Evolutionary conservation across 139 green algal species (phyloP), one percentile per base, ranked within the genome.

Genomic region (Bryopsis sp.): DNA sequence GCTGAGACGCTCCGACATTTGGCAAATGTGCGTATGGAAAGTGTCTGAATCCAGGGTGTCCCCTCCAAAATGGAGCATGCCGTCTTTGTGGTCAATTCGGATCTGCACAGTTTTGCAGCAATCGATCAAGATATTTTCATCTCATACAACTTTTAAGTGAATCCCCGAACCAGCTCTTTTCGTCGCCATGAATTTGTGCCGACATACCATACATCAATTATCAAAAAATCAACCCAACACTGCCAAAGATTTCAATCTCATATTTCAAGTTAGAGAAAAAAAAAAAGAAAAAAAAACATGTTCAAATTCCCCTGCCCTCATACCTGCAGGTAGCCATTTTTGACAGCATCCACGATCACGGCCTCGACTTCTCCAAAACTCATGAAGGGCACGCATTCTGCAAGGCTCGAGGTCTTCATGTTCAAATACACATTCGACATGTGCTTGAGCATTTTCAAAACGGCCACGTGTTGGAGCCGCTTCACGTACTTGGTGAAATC

Each of bases 401-500:
- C 74, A 39, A 90, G 72, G 38, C 74, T 68, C 35, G 28, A 59
- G 28, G 86, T 82, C 48, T 70, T 70, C 78, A 88, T 78, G 34
- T 67, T 79, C 66, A 58, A 79, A 77, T 88, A 90, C 48, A 86
- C 78, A 63, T 91, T 76, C 33, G 70, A 82, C 47, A 98, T 81
- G 86, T 99, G 94, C 79, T 94, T 86, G 48, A 98, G 73, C 77
- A 94, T 84, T 31, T 87, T 85, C 68, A 96, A 74, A 48, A 96
- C 81, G 2, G 89, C 84, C 3, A 95, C 82, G 70, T 84, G 74
- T 39, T 73, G 15, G 36, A 84, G 38, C 43, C 67, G 74, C 72
- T 61, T 29, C 24, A 28, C 6, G 31, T 76, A 58, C 26, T 36
- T 32, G 7, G 31, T 33, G 6, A 76, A 34, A 36, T 75, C 68